Conservation (phyloP, 441 rosid genomes). For the Erodium trifolium region DNA sequence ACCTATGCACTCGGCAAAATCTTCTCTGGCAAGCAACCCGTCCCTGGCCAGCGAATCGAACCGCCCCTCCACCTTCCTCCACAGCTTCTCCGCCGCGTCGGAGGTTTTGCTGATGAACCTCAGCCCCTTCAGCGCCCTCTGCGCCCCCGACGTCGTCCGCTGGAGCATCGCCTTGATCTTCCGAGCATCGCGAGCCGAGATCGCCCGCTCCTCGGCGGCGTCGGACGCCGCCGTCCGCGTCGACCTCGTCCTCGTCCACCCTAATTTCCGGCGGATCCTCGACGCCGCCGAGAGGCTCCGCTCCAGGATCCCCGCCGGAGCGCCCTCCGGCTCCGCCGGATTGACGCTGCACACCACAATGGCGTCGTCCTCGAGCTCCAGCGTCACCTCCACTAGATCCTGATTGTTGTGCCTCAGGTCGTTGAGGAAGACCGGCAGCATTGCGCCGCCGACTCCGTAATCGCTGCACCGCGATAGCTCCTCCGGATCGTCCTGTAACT, state of each 20-base stretch:
- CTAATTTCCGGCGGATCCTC: slow-evolving; percentile 49
- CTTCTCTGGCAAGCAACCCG: slow-evolving; percentile 69
- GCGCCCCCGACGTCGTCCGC: slow-evolving; percentile 59
- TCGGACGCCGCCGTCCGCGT: slow-evolving; percentile 37
- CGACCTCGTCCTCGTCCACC: slow-evolving; percentile 51
- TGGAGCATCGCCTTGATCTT: slow-evolving; percentile 49
- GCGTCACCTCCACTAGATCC: slow-evolving; percentile 61
- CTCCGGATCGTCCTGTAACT: slow-evolving; percentile 35
- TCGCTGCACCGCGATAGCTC: slow-evolving; percentile 16
- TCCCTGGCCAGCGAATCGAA: slow-evolving; percentile 50
- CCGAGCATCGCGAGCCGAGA: slow-evolving; percentile 47
- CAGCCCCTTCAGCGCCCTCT: slow-evolving; percentile 68
- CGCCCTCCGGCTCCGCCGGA: slow-evolving; percentile 23
- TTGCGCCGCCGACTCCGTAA: slow-evolving; percentile 52
- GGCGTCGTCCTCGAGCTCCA: slow-evolving; percentile 58
- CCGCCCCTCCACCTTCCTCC: slow-evolving; percentile 61
- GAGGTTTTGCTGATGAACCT: slow-evolving; percentile 63
- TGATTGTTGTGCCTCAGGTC: slow-evolving; percentile 40
- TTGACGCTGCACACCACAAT: slow-evolving; percentile 63
- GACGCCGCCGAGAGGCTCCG: slow-evolving; percentile 57
- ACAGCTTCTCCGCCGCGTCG: slow-evolving; percentile 39
- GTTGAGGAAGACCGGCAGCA: slow-evolving; percentile 73
- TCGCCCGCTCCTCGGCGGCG: slow-evolving; percentile 19
- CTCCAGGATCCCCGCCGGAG: slow-evolving; percentile 13
- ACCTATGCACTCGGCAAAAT: slow-evolving; percentile 95